These are phyloP conservation scores for Trichosporon faecale DNA, from an alignment of 1,284 basidiomycete genomes.

Conservation along the genomic window DNA sequence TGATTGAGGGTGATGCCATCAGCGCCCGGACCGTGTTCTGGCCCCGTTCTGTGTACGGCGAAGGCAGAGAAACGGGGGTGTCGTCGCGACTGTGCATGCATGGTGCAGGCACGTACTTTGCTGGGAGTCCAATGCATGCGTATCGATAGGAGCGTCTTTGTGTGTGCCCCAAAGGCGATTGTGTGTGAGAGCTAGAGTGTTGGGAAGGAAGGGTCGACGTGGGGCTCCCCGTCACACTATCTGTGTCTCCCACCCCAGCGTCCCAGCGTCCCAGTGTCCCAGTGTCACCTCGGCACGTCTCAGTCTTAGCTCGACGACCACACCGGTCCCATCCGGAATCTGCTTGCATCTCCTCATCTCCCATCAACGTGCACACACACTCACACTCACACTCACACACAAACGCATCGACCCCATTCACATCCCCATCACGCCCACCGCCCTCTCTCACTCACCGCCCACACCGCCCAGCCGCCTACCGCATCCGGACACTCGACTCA, in stretches of 20 bases:
- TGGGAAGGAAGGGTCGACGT: not conserved
- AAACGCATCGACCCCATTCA: not conserved
- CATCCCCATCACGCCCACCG: not conserved
- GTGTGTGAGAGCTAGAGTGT: not conserved
- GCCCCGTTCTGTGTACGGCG: no score
- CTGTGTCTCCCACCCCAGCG: not conserved
- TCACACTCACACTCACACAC: not conserved
- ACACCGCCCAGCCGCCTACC: not conserved
- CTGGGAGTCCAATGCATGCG: not conserved
- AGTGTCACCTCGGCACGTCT: not conserved
- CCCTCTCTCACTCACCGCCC: not conserved
- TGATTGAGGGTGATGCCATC: conserved; percentile 7
- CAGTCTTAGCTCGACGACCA: not conserved
- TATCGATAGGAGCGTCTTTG: not conserved
- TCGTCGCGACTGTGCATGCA: not conserved
- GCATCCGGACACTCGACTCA: not conserved
- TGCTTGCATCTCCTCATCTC: not conserved
- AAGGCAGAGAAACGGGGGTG: not conserved
- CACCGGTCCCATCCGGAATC: not conserved
- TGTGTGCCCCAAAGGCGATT: not conserved
- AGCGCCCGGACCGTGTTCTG: not conserved
- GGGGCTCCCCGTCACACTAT: conserved; percentile 3
- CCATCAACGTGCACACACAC: not conserved
- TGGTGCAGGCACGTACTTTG: not conserved
- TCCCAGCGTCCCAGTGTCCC: not conserved